Evolutionary conservation across 2,329 filamentous ascomycete species (phyloP).

Genomic region (Akanthomyces muscarius): DNA sequence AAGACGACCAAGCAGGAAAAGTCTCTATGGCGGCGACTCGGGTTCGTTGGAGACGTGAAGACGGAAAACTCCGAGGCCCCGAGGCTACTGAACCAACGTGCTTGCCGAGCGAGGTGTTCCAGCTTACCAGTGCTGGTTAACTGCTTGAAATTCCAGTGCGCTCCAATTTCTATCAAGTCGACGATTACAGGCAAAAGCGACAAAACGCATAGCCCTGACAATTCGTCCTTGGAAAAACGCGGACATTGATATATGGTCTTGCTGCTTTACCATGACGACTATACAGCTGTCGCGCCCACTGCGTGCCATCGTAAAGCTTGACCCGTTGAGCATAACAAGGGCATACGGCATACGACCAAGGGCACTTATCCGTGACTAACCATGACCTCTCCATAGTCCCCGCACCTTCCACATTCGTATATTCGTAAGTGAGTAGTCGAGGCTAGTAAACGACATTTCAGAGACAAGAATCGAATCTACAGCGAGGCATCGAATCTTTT

Average conservation of each 20-base stretch:
- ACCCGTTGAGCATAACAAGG: neutral
- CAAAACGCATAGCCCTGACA: too few relatives aligned
- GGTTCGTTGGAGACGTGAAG: neutral
- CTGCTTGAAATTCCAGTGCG: too few relatives aligned
- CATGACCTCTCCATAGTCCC: too few relatives aligned
- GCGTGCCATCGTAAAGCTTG: neutral
- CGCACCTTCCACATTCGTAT: neutral
- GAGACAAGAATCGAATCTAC: neutral
- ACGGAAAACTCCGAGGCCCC: neutral
- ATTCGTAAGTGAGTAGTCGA: neutral
- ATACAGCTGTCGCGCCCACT: neutral
- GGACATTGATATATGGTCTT: neutral
- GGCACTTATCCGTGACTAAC: too few relatives aligned
- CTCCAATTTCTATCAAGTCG: too few relatives aligned
- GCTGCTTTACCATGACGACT: neutral
- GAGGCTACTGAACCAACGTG: neutral
- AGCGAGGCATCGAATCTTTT: conserved; percentile 17
- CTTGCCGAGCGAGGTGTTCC: neutral
- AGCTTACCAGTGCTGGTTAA: too few relatives aligned
- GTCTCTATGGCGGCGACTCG: neutral
- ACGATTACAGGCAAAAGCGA: neutral
- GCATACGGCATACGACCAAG: too few relatives aligned
- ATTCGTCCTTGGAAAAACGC: neutral
- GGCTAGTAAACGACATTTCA: neutral
- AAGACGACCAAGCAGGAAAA: neutral